Evolutionary conservation across 2,329 filamentous ascomycete genomes (phyloP), one percentile per base, ranked within the genome.

Genomic region (Hypoxylon sp.): DNA sequence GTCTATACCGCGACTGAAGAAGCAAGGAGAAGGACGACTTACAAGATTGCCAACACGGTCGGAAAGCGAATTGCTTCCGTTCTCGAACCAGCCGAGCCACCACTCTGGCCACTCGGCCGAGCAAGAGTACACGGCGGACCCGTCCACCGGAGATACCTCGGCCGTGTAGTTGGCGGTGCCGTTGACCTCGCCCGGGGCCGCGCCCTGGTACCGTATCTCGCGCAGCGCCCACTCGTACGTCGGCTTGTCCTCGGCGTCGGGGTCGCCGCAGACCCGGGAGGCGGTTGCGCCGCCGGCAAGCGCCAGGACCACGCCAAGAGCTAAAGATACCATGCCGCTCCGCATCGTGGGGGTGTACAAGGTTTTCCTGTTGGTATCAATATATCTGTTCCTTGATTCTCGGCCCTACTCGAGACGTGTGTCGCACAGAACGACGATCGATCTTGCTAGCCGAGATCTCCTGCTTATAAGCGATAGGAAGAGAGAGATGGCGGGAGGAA

Each of bases 321-420:
- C 20, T 63, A 69, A 57, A 4, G 15, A 33, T n/a, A n/a, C n/a
- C 1, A 62, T n/a, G 21, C 31, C n/a, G 40, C 49, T 56, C 23
- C 56, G 48, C 63, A 68, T 67, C 33, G 45, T 68, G 55, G 55
- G n/a, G n/a, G n/a, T n/a, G n/a, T n/a, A n/a, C n/a, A 18, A 42
- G 42, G 85, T 33, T n/a, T 3, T 10, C 13, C 8, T 89, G 83
- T 82, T 48, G 17, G 18, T 38, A 23, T 43, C n/a, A n/a, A n/a
- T n/a, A n/a, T n/a, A n/a, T n/a, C n/a, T n/a, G n/a, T 50, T 33
- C 2, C 3, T 33, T 15, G 11, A 3, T 17, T 52, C n/a, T 48
- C 24, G n/a, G 31, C 11, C 35, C 5, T 48, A 23, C n/a, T 21
- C 8, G 13, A 21, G 26, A n/a, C n/a, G n/a, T 20, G 15, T 40